phyloP scores from a whole-genome alignment of 768 basidiomycete genomes.

The Leccinum rimulosum region DNA sequence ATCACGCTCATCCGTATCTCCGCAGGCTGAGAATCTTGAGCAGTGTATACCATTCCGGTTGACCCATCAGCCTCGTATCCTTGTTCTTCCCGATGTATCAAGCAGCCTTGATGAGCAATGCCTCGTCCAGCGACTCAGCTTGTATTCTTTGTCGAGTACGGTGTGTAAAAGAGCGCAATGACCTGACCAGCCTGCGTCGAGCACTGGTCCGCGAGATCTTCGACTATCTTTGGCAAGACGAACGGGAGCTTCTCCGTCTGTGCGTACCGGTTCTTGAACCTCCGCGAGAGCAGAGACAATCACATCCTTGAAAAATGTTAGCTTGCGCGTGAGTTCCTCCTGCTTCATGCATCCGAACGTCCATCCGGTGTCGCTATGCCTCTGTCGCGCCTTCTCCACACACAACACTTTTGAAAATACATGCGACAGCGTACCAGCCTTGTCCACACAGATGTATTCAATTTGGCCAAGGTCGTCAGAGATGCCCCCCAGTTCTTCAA shows the following conservation, averaged over 20 bases:
- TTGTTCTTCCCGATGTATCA: slow-evolving; percentile 45
- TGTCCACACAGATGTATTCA: slow-evolving; percentile 92
- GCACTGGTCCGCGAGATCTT: slow-evolving; percentile 56
- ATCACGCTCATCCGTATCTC: slow-evolving; percentile 91
- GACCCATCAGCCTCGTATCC: slow-evolving; percentile 76
- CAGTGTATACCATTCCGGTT: slow-evolving; percentile 74
- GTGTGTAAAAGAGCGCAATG: slow-evolving; percentile 89
- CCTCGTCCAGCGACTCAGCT: slow-evolving; percentile 92
- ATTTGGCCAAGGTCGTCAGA: slow-evolving; percentile 60
- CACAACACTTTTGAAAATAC: slow-evolving; percentile 87
- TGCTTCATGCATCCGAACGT: slow-evolving; percentile 54
- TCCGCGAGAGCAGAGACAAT: slow-evolving; percentile 77
- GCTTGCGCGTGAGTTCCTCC: slow-evolving; percentile 64
- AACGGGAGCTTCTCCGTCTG: slow-evolving; percentile 82
- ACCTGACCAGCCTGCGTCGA: slow-evolving; percentile 62
- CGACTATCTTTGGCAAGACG: slow-evolving; percentile 80
- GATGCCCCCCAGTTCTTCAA: too few species aligned
- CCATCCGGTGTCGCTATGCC: slow-evolving; percentile 85
- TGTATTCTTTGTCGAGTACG: slow-evolving; percentile 92
- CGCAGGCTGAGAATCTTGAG: slow-evolving; percentile 80
- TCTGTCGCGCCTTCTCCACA: slow-evolving; percentile 97
- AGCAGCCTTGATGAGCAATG: too few species aligned
- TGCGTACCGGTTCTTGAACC: slow-evolving; percentile 86
- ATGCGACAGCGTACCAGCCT: slow-evolving; percentile 98
- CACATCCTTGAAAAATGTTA: slow-evolving; percentile 61